phyloP scores from a whole-genome alignment of 2,329 filamentous ascomycete genomes.

The Phialophora verrucosa region DNA sequence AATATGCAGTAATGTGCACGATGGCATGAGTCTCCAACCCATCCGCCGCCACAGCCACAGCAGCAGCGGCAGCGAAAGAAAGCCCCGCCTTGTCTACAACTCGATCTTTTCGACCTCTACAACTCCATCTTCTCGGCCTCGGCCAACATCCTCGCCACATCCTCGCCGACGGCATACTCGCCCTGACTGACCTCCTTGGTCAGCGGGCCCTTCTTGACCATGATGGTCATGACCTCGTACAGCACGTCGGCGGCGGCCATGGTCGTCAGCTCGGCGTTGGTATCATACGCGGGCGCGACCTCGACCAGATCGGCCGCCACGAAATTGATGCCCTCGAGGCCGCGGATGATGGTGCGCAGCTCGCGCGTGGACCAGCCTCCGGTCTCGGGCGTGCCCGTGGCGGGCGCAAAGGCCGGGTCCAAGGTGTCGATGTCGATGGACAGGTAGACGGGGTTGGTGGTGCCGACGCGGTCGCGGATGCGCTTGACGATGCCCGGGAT shows the following conservation, averaged over 20 bases:
- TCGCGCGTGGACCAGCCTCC: conserved; percentile 68
- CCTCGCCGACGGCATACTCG: conserved; percentile 6
- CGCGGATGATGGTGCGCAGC: conserved; percentile 63
- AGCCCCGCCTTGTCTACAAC: too few species aligned
- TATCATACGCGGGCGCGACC: conserved; percentile 67
- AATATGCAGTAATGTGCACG: too few species aligned
- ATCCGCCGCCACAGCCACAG: too few species aligned
- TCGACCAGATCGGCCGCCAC: conserved; percentile 68
- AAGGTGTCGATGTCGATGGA: conserved; percentile 87
- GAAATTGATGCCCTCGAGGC: conserved; percentile 62
- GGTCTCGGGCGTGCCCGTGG: conserved; percentile 65
- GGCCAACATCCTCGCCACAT: conserved; percentile 1
- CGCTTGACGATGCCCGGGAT: conserved; percentile 77
- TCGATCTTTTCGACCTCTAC: background rate
- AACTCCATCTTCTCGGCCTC: conserved; percentile 13
- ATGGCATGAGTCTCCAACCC: background rate
- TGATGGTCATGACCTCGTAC: conserved; percentile 80
- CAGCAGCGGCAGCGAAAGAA: too few species aligned
- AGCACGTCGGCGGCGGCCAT: conserved; percentile 64
- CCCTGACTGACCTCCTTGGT: conserved; percentile 46
- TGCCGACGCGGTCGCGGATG: conserved; percentile 76
- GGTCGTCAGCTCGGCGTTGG: conserved; percentile 63
- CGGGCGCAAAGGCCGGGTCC: conserved; percentile 71
- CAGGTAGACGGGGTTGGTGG: conserved; percentile 75
- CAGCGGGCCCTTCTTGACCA: conserved; percentile 78